Percentiles rank a stretch among this genome's conserved stretches.
Evolutionary conservation across 768 basidiomycete genomes (phyloP).

Genomic region (Psilocybe tampanensis): DNA sequence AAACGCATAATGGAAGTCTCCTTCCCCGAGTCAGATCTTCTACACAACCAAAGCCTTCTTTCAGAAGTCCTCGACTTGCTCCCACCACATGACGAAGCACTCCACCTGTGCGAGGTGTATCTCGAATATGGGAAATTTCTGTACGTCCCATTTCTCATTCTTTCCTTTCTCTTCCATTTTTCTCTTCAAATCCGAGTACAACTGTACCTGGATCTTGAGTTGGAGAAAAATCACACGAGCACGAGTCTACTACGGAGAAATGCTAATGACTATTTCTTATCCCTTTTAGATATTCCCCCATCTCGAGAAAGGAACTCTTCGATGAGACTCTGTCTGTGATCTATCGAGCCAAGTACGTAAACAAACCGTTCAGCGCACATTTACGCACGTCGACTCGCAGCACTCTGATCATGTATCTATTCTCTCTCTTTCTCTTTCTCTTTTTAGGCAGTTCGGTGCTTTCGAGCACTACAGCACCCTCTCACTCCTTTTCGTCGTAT

Average conservation of each 20-base stretch:
- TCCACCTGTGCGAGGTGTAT: conserved; percentile 64
- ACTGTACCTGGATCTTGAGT: background rate
- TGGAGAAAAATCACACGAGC: too few relatives aligned
- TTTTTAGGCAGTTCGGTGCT: conserved; percentile 3
- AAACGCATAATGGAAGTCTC: conserved; percentile 10
- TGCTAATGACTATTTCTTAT: conserved; percentile 4
- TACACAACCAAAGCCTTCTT: conserved; percentile 11
- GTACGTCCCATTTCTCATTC: too few relatives aligned
- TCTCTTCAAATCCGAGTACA: background rate
- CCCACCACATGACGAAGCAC: conserved; percentile 61
- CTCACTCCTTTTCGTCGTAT: conserved; percentile 64
- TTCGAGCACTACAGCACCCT: conserved; percentile 47
- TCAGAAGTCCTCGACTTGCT: conserved; percentile 39
- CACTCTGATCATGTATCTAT: too few relatives aligned
- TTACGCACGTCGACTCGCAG: too few relatives aligned
- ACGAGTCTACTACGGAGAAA: background rate
- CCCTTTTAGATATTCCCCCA: conserved; percentile 43
- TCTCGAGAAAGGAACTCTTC: conserved; percentile 55
- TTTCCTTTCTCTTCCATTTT: background rate
- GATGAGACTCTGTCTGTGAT: conserved; percentile 56
- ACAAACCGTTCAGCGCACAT: background rate
- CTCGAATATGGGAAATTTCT: conserved; percentile 61
- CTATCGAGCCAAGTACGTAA: conserved; percentile 53
- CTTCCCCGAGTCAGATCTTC: conserved; percentile 8
- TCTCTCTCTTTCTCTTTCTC: too few relatives aligned